phyloP scores from a whole-genome alignment of 2,329 filamentous ascomycete species.

The Fusarium guadeloupense region DNA sequence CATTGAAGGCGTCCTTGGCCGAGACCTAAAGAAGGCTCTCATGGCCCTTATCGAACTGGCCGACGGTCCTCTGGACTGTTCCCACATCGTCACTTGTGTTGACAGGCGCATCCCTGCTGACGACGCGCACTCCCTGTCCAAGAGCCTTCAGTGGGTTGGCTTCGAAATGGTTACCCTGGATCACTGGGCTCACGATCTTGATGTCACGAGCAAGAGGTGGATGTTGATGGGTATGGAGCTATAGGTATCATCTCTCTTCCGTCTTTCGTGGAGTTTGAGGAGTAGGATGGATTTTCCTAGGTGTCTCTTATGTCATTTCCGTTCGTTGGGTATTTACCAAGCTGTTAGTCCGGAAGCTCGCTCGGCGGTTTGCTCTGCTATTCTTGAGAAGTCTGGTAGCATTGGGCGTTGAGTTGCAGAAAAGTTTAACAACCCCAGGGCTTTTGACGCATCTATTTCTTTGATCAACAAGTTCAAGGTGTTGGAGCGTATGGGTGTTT shows the following conservation, averaged over 20 bases:
- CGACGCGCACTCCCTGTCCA: slow-evolving; percentile 74
- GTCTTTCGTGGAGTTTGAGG: slow-evolving; percentile 34
- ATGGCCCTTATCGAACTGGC: slow-evolving; percentile 92
- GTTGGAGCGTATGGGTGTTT: slow-evolving; percentile 28
- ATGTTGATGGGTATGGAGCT: slow-evolving; percentile 90
- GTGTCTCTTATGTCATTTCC: slow-evolving; percentile 24
- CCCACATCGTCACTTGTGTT: slow-evolving; percentile 81
- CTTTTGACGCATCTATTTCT: slow-evolving; percentile 26
- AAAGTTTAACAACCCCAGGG: slow-evolving; percentile 14
- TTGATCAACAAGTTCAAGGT: slow-evolving; percentile 15
- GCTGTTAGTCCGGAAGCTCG: slow-evolving; percentile 18
- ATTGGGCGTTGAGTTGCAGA: slow-evolving; percentile 36
- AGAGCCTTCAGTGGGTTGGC: slow-evolving; percentile 91
- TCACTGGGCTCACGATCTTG: slow-evolving; percentile 71
- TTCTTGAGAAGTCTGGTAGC: slow-evolving; percentile 24
- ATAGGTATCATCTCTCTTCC: slow-evolving; percentile 58
- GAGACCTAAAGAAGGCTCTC: slow-evolving; percentile 86
- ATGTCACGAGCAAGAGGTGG: slow-evolving; percentile 81
- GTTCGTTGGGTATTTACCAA: slow-evolving; percentile 32
- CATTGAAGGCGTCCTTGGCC: slow-evolving; percentile 69
- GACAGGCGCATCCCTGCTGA: slow-evolving; percentile 73
- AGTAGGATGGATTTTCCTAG: slow-evolving; percentile 31
- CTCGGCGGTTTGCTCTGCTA: slow-evolving; percentile 23
- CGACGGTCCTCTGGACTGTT: slow-evolving; percentile 78
- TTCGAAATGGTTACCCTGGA: slow-evolving; percentile 86